A percentile compares a stretch with the other conserved stretches of the same genome.
These are phyloP conservation scores for Halenospora varia DNA, from an alignment of 495 filamentous ascomycete species.

Conservation along the genomic window DNA sequence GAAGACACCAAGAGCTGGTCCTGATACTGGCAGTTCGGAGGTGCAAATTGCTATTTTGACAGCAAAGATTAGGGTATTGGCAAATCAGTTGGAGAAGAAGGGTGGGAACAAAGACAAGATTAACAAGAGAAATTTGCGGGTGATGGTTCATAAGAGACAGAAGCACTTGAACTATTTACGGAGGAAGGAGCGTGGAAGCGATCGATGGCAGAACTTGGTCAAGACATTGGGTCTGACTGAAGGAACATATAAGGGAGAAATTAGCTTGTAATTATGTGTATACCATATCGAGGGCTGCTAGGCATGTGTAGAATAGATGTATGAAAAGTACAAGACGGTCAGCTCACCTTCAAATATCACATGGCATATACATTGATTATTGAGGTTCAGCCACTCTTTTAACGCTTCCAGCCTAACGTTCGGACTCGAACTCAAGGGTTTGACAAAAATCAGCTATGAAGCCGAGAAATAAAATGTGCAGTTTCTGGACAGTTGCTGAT, in stretches of 20 bases:
- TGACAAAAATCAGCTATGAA: neutral
- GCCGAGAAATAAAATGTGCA: no score
- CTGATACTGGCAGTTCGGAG: conserved; percentile 89
- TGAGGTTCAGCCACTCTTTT: no score
- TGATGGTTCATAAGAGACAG: conserved; percentile 85
- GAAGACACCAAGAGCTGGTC: conserved; percentile 69
- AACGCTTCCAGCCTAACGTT: no score
- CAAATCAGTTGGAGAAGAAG: conserved; percentile 52
- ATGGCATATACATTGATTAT: no score
- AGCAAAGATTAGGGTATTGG: conserved; percentile 81
- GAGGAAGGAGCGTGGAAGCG: conserved; percentile 84
- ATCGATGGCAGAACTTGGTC: conserved; percentile 80
- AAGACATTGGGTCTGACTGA: conserved; percentile 80
- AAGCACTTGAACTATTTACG: conserved; percentile 82
- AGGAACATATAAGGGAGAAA: conserved; percentile 81
- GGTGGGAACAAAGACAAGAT: conserved; percentile 71
- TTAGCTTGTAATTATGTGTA: conserved; percentile 54
- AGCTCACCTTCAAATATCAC: neutral
- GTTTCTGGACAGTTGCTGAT: no score
- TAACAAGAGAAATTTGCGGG: conserved; percentile 84
- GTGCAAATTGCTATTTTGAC: conserved; percentile 98
- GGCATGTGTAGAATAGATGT: conserved; percentile 29
- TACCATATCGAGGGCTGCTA: conserved; percentile 2
- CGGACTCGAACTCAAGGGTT: no score
- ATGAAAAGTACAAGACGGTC: conserved; percentile 1